Percentiles rank a stretch among this genome's conserved stretches.
phyloP scores from a whole-genome alignment of 371 early-diverging fungal species.

The Mortierella sp. region DNA sequence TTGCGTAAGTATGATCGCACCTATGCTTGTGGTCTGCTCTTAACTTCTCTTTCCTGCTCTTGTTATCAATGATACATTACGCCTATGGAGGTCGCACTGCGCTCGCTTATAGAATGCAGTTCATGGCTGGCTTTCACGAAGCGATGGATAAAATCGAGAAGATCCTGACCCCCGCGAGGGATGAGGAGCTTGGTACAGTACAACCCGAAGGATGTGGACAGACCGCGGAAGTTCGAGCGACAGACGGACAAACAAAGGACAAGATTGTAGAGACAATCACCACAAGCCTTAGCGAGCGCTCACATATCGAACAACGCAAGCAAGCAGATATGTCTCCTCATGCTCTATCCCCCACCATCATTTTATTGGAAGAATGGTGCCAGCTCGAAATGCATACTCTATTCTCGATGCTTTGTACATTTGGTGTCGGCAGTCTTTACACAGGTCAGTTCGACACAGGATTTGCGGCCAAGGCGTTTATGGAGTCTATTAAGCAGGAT shows the following conservation, averaged over 20 bases:
- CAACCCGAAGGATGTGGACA: neutral
- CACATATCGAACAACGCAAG: constrained; percentile 3
- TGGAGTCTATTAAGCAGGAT: constrained; percentile 8
- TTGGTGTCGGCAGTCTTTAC: constrained; percentile 6
- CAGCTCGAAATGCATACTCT: constrained; percentile 7
- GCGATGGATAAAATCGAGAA: constrained; percentile 9
- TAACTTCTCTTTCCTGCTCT: no score
- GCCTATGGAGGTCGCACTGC: constrained; percentile 25
- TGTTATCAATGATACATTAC: neutral
- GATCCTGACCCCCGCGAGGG: neutral
- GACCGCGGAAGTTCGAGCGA: neutral
- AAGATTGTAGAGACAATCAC: neutral
- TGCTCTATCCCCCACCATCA: neutral
- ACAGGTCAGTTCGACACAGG: constrained; percentile 10
- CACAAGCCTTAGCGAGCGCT: neutral
- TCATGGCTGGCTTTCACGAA: constrained; percentile 16
- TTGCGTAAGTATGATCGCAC: no score
- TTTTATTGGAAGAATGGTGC: constrained; percentile 22
- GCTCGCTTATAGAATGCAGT: constrained; percentile 18
- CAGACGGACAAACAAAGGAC: constrained; percentile 1
- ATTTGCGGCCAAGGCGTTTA: constrained; percentile 7
- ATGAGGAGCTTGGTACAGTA: neutral
- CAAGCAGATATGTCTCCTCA: constrained; percentile 17
- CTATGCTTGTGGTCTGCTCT: no score
- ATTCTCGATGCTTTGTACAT: constrained; percentile 14